These are phyloP conservation scores for Phytophthora pini DNA, from an alignment of 352 stramenopile genomes.

Conservation along the genomic window DNA sequence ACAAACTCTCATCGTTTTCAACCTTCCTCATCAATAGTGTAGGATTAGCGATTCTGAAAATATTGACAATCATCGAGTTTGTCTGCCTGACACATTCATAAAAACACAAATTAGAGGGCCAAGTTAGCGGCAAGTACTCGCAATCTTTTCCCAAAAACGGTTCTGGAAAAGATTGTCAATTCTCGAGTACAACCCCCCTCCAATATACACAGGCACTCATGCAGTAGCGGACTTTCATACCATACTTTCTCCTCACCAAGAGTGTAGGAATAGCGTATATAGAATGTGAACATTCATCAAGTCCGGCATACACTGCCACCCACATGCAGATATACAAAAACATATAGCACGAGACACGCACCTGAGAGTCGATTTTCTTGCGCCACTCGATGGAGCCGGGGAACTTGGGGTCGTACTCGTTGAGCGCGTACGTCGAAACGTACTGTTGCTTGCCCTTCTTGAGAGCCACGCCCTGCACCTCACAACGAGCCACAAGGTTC, in stretches of 20 bases:
- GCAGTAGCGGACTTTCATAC: constrained; percentile 44
- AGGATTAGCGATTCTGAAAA: constrained; percentile 43
- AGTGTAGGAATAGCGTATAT: constrained; percentile 80
- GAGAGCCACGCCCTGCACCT: constrained; percentile 93
- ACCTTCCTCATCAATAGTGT: constrained; percentile 31
- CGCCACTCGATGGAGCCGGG: constrained; percentile 91
- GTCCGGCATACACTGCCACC: constrained; percentile 35
- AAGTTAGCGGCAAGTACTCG: constrained; percentile 11
- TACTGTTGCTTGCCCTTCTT: constrained; percentile 92
- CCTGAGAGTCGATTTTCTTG: constrained; percentile 97
- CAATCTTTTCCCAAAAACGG: not conserved
- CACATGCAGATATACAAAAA: constrained; percentile 24
- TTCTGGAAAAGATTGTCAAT: too few relatives aligned
- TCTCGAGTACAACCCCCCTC: constrained; percentile 19
- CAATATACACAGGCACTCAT: constrained; percentile 13
- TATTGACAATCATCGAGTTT: constrained; percentile 26
- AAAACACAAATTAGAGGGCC: constrained; percentile 1
- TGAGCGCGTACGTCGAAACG: constrained; percentile 96
- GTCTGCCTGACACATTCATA: constrained; percentile 1
- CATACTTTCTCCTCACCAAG: constrained; percentile 47
- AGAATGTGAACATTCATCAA: constrained; percentile 70
- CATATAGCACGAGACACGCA: constrained; percentile 38
- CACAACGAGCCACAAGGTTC: constrained; percentile 93
- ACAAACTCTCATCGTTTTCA: constrained; percentile 31
- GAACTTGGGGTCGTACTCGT: constrained; percentile 97